Percentiles rank a stretch among this genome's conserved stretches.
phyloP scores from a whole-genome alignment of 192 early-diverging fungal genomes.

The Backusella tuberculispora region DNA sequence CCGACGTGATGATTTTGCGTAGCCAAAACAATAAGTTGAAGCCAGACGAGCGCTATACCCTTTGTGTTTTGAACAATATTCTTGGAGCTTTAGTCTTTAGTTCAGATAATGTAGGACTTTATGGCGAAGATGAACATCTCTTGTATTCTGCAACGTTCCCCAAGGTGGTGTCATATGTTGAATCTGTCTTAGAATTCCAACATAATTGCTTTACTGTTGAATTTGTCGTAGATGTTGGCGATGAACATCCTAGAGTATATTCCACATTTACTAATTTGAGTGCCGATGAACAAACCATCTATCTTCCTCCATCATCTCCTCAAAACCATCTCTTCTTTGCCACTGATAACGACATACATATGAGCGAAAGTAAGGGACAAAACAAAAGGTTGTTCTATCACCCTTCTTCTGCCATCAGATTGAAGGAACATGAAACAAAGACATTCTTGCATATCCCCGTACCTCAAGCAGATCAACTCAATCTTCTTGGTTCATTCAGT shows the following conservation, averaged over 20 bases:
- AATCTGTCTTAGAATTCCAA: slow-evolving; percentile 25
- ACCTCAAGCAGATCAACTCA: slow-evolving; percentile 3
- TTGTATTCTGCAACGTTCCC: slow-evolving; percentile 44
- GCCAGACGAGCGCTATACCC: slow-evolving; percentile 42
- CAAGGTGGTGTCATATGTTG: slow-evolving; percentile 28
- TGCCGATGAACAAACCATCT: slow-evolving; percentile 38
- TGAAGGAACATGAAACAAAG: slow-evolving; percentile 47
- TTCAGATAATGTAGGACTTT: slow-evolving; percentile 47
- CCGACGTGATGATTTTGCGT: slow-evolving; percentile 56
- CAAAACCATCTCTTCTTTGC: slow-evolving; percentile 30
- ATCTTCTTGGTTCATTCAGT: slow-evolving; percentile 36
- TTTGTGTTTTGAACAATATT: slow-evolving; percentile 52
- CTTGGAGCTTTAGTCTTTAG: slow-evolving; percentile 54
- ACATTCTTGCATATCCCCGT: slow-evolving; percentile 41
- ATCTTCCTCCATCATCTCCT: slow-evolving; percentile 35
- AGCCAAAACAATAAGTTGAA: slow-evolving; percentile 47
- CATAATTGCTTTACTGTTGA: slow-evolving; percentile 46
- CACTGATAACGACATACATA: slow-evolving; percentile 20
- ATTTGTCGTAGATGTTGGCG: slow-evolving; percentile 21
- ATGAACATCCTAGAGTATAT: slow-evolving; percentile 20
- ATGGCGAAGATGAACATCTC: slow-evolving; percentile 41
- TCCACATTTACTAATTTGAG: slow-evolving; percentile 47
- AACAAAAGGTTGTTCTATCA: slow-evolving; percentile 40
- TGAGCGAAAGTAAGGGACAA: slow-evolving; percentile 19
- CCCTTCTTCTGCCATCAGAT: slow-evolving; percentile 35